Evolutionary conservation across 176 grass and related monocot genomes (phyloP).

Genomic region (Phragmites australis): DNA sequence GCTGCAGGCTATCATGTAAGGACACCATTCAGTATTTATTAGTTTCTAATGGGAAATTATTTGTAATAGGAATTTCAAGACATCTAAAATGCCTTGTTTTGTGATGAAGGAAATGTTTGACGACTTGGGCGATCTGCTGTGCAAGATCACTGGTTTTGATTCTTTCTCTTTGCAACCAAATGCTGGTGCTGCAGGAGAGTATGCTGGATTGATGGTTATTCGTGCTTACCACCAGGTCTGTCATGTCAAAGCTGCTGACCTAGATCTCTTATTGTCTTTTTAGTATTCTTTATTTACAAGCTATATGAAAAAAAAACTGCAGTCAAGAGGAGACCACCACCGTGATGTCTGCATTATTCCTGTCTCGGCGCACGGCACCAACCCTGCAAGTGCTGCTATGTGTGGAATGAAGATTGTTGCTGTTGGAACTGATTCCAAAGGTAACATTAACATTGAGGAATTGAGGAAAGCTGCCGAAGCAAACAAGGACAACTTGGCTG

Average conservation of each 20-base stretch:
- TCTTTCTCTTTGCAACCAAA: constrained; percentile 99
- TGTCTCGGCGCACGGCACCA: constrained; percentile 95
- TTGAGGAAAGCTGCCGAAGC: constrained; percentile 86
- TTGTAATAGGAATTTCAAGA: not conserved
- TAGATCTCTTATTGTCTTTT: not conserved
- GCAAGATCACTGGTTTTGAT: constrained; percentile 90
- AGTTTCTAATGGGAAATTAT: not conserved
- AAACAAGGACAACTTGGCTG: constrained; percentile 90
- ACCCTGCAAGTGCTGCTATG: constrained; percentile 99
- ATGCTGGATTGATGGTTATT: constrained; percentile 99
- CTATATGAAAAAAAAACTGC: constrained; percentile 38
- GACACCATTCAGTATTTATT: not conserved
- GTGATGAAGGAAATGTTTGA: constrained; percentile 90
- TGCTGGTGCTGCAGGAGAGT: constrained; percentile 97
- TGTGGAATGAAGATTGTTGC: constrained; percentile 99
- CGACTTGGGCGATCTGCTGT: constrained; percentile 85
- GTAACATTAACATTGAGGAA: constrained; percentile 98
- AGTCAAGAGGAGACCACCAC: constrained; percentile 90
- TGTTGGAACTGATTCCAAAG: constrained; percentile 95
- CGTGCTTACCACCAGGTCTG: constrained; percentile 81
- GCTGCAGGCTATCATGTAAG: constrained; percentile 85
- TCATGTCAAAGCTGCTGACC: constrained; percentile 2
- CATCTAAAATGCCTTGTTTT: constrained; percentile 32
- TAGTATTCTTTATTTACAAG: constrained; percentile 36
- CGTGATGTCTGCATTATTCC: constrained; percentile 99